Conservation (phyloP, 306 rosid genomes). For the Purshia tridentata region DNA sequence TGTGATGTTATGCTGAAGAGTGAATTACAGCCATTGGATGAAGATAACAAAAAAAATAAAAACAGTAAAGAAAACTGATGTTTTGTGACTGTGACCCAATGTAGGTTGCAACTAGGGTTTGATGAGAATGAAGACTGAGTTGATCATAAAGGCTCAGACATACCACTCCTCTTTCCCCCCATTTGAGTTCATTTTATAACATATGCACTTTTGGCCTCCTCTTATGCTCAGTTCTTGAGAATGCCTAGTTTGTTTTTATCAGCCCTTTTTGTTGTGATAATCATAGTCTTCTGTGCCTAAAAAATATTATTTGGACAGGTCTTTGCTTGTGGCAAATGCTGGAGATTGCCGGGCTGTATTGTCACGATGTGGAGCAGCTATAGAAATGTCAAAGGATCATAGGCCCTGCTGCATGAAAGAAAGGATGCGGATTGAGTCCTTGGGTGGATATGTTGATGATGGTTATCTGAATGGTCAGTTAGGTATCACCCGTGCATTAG, state of each 20-base stretch:
- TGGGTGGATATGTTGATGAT: slow-evolving; percentile 73
- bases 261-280: background rate
- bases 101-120: background rate
- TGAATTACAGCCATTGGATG: background rate
- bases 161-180: background rate
- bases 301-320: slow-evolving; percentile 41
- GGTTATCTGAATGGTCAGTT: slow-evolving; percentile 76
- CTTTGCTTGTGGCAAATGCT: slow-evolving; percentile 93
- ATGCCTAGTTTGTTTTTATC: background rate
- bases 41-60: background rate
- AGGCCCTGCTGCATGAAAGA: slow-evolving; percentile 70
- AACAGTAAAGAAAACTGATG: background rate
- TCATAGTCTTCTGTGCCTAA: background rate
- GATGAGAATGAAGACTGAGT: no score
- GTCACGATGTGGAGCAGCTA: slow-evolving; percentile 64
- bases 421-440: slow-evolving; percentile 62
- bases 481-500: slow-evolving; percentile 86
- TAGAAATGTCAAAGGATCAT: slow-evolving; percentile 87
- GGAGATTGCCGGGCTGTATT: slow-evolving; percentile 94
- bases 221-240: background rate
- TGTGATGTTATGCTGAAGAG: background rate
- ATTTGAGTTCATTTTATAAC: no score
- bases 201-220: background rate
- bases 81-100: background rate
- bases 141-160: background rate